Conservation (phyloP, 176 grass and related monocot genomes). For the Secale cereale region DNA sequence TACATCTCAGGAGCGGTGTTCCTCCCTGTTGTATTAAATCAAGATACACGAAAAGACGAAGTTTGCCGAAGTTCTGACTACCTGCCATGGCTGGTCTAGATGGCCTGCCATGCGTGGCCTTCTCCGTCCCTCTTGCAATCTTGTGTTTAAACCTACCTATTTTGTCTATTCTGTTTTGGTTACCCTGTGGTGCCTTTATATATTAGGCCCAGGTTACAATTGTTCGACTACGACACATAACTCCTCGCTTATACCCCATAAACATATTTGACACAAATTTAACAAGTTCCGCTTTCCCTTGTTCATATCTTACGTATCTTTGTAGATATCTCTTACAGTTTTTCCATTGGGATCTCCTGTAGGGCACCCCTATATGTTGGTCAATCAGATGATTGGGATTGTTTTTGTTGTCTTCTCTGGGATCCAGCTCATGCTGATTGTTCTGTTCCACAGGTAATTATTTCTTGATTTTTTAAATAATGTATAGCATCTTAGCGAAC, state of each 20-base stretch:
- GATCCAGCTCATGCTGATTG: conserved; percentile 91
- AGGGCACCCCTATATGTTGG: conserved; percentile 77
- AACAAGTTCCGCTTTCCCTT: conserved; percentile 23
- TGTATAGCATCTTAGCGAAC: not conserved
- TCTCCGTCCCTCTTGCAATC: not conserved
- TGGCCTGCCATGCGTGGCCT: not conserved
- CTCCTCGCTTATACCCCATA: not conserved
- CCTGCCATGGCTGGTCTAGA: not conserved
- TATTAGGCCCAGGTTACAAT: not conserved
- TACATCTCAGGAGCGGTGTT: not conserved
- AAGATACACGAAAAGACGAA: not conserved
- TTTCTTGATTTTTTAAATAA: conserved; percentile 21
- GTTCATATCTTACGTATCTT: conserved; percentile 15
- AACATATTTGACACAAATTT: not conserved
- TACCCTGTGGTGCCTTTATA: not conserved
- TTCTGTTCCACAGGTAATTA: conserved; percentile 93
- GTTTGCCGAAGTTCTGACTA: not conserved
- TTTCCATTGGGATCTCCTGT: conserved; percentile 35
- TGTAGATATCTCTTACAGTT: conserved; percentile 18
- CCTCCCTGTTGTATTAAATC: not conserved
- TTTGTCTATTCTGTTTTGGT: conserved; percentile 1
- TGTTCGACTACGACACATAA: not conserved
- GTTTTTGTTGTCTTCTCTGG: conserved; percentile 81
- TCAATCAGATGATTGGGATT: conserved; percentile 96
- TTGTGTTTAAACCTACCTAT: not conserved